Percentiles rank a stretch among this genome's conserved stretches.
phyloP scores from a whole-genome alignment of 2,329 filamentous ascomycete genomes.

The Xylariales sp. region DNA sequence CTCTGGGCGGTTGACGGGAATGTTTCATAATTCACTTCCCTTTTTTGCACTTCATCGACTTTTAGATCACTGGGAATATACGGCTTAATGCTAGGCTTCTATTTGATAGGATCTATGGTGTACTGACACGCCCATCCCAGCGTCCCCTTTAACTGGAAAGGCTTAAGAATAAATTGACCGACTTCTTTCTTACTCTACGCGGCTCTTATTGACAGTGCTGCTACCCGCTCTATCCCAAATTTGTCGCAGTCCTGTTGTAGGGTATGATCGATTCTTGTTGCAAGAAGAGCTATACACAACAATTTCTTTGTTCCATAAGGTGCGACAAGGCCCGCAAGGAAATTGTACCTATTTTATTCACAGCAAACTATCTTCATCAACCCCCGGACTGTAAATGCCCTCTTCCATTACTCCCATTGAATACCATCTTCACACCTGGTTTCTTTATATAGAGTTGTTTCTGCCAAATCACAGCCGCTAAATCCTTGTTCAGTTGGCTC shows the following conservation, averaged over 20 bases:
- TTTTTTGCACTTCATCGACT: background rate
- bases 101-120: background rate
- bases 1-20: conserved; percentile 5
- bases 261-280: too few relatives aligned
- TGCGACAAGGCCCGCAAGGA: too few relatives aligned
- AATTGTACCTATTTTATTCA: background rate
- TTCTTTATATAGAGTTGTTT: background rate
- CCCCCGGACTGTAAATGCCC: background rate
- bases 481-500: background rate
- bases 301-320: too few relatives aligned
- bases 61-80: background rate
- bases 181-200: background rate
- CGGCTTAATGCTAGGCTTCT: background rate
- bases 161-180: background rate
- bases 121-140: background rate
- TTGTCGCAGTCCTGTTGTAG: too few relatives aligned
- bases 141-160: background rate
- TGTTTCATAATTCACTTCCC: background rate
- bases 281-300: too few relatives aligned
- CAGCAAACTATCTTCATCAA: background rate
- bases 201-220: background rate
- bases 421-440: background rate
- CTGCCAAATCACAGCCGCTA: background rate
- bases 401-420: background rate
- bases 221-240: background rate